A percentile compares a stretch with the other conserved stretches of the same genome.
Conservation (phyloP, 1,284 basidiomycete species). For the Prillingera fragicola region DNA sequence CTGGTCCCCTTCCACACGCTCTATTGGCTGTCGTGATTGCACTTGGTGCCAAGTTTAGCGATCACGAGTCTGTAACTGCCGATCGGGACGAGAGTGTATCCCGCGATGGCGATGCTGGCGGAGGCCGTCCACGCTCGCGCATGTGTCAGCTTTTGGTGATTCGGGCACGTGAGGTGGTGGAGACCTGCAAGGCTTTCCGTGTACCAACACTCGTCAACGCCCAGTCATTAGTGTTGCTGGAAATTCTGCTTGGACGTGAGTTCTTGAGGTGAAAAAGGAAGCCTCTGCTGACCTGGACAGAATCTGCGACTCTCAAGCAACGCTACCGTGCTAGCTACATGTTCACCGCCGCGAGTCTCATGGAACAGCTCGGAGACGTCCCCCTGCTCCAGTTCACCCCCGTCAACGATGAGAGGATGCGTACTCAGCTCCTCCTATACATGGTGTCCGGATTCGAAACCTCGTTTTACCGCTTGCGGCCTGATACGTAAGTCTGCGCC, state of each 20-base stretch:
- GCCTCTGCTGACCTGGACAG: not conserved
- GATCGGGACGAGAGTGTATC: constrained; percentile 59
- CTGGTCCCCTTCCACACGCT: constrained; percentile 58
- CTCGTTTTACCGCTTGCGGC: constrained; percentile 59
- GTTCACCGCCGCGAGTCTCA: constrained; percentile 20
- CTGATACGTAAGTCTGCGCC: constrained; percentile 35
- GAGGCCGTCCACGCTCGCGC: constrained; percentile 53
- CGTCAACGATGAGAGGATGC: constrained; percentile 20
- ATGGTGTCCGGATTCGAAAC: constrained; percentile 56
- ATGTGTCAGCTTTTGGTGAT: constrained; percentile 71
- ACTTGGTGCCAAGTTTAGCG: constrained; percentile 87
- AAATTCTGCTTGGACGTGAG: constrained; percentile 38
- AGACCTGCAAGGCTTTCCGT: constrained; percentile 75
- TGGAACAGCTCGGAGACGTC: constrained; percentile 7
- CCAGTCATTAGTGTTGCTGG: constrained; percentile 36
- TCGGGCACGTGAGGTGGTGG: constrained; percentile 73
- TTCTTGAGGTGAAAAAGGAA: constrained; percentile 1
- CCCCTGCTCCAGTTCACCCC: not conserved
- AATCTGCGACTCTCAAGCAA: not conserved
- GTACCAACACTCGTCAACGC: constrained; percentile 73
- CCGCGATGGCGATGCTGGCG: constrained; percentile 15
- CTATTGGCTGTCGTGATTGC: constrained; percentile 82
- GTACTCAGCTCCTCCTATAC: constrained; percentile 48
- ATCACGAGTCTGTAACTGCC: constrained; percentile 69
- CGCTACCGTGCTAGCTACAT: constrained; percentile 24